A percentile compares a stretch with the other conserved stretches of the same genome.
Conservation (phyloP, 768 basidiomycete genomes). For the Xerocomus potaroensis region DNA sequence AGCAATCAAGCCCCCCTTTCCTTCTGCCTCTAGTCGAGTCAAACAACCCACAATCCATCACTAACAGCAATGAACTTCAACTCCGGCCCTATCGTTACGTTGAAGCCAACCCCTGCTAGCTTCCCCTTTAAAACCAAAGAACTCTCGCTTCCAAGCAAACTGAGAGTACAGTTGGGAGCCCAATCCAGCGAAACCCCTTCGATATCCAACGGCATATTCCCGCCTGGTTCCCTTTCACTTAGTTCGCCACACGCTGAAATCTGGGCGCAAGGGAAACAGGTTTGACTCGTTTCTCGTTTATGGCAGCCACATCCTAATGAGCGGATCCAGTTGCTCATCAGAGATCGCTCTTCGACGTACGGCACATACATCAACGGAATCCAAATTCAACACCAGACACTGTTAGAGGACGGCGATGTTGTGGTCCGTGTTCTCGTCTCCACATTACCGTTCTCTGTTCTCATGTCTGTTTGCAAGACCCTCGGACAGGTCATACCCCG, state of each 20-base stretch:
- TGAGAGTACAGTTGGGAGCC: slow-evolving; percentile 31
- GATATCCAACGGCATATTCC: slow-evolving; percentile 41
- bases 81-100: slow-evolving; percentile 29
- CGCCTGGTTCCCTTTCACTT: slow-evolving; percentile 36
- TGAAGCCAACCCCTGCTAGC: slow-evolving; percentile 33
- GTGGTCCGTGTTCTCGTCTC: slow-evolving; percentile 33
- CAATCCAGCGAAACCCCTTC: slow-evolving; percentile 26
- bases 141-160: slow-evolving; percentile 29
- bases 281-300: slow-evolving; percentile 15
- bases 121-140: slow-evolving; percentile 38
- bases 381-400: slow-evolving; percentile 35
- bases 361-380: slow-evolving; percentile 48
- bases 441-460: background rate
- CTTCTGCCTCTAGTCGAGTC: slow-evolving; percentile 1
- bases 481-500: slow-evolving; percentile 38
- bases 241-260: slow-evolving; percentile 43
- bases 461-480: slow-evolving; percentile 28
- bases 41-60: background rate
- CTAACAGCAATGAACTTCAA: slow-evolving; percentile 21
- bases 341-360: slow-evolving; percentile 43
- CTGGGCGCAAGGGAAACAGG: slow-evolving; percentile 43
- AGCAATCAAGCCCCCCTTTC: background rate
- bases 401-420: slow-evolving; percentile 40
- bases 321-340: slow-evolving; percentile 38
- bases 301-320: slow-evolving; percentile 7